Conservation (phyloP, 129 eudicot species). For the Flaveria brownii region DNA sequence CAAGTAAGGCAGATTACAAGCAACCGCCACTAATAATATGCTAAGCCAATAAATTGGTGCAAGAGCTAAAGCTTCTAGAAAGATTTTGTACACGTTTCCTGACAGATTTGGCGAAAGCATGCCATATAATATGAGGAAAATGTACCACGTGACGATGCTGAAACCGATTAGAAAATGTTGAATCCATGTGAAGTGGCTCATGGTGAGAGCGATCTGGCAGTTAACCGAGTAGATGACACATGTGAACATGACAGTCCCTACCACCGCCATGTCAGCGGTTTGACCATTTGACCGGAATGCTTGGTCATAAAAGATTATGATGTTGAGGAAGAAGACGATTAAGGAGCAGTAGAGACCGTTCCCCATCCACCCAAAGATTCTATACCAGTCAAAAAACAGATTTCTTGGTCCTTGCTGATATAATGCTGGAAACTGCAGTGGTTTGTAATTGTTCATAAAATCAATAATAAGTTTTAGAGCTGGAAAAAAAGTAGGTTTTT, state of each 20-base stretch:
- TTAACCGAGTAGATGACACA: conserved; percentile 82
- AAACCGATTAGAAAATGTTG: conserved; percentile 83
- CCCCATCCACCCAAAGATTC: conserved; percentile 94
- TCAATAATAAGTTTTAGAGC: not conserved
- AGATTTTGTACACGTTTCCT: conserved; percentile 54
- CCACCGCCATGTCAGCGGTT: conserved; percentile 85
- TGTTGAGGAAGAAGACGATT: conserved; percentile 75
- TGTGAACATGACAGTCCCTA: conserved; percentile 94
- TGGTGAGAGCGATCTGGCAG: conserved; percentile 89
- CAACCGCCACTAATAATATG: conserved; percentile 63
- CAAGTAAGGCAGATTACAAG: conserved; percentile 80
- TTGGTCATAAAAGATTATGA: conserved; percentile 81
- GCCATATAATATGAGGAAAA: conserved; percentile 66
- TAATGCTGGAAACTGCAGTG: conserved; percentile 86
- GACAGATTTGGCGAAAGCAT: conserved; percentile 45
- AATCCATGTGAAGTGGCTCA: conserved; percentile 98
- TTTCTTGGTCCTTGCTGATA: conserved; percentile 97
- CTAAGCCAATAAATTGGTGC: conserved; percentile 81
- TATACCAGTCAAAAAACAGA: conserved; percentile 87
- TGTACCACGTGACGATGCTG: conserved; percentile 68
- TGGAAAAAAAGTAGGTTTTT: not conserved
- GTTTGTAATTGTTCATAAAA: conserved; percentile 1
- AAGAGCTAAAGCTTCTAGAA: conserved; percentile 72
- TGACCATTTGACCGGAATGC: conserved; percentile 77
- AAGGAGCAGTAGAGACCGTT: conserved; percentile 88